Percentiles rank a stretch among this genome's conserved stretches.
Conservation (phyloP, 208 protist genomes). For the Trypanosoma conorhini region DNA sequence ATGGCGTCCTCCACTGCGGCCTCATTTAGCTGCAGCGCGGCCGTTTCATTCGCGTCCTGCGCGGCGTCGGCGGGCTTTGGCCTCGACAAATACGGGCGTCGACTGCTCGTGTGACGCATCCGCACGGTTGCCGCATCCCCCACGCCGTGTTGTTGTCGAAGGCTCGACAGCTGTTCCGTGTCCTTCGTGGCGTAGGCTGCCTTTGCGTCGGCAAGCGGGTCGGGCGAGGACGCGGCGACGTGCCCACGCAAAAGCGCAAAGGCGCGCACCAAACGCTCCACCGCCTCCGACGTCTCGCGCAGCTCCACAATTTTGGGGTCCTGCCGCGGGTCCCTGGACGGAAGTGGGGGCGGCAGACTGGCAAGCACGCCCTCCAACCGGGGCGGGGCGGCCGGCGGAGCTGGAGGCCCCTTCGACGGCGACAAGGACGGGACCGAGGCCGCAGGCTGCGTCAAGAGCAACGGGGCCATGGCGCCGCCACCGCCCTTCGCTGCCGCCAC, state of each 20-base stretch:
- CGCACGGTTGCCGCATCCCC: conserved; percentile 26
- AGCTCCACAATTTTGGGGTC: conserved; percentile 57
- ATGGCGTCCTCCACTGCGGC: conserved; percentile 28
- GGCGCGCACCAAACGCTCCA: conserved; percentile 78
- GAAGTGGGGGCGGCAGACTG: conserved; percentile 38
- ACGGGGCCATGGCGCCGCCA: neutral
- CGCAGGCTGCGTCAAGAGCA: neutral
- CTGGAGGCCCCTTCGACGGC: neutral
- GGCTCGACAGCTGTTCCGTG: conserved; percentile 21
- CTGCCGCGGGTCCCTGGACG: conserved; percentile 29
- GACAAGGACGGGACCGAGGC: neutral
- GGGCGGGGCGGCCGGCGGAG: neutral
- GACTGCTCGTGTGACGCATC: neutral
- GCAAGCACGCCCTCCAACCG: conserved; percentile 1
- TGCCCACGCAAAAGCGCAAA: conserved; percentile 75
- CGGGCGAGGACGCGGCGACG: neutral
- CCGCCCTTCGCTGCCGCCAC: conserved; percentile 4
- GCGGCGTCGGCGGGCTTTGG: neutral
- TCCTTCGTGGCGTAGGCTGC: conserved; percentile 14
- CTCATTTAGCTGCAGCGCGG: conserved; percentile 22
- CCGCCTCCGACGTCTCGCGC: conserved; percentile 80
- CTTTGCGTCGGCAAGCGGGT: neutral
- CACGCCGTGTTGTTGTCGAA: conserved; percentile 26
- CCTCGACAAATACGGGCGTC: neutral
- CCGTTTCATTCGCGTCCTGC: conserved; percentile 11